Evolutionary conservation across 2,329 filamentous ascomycete species (phyloP), one percentile per base, ranked within the genome.

Genomic region (Samsoniella hepiali): DNA sequence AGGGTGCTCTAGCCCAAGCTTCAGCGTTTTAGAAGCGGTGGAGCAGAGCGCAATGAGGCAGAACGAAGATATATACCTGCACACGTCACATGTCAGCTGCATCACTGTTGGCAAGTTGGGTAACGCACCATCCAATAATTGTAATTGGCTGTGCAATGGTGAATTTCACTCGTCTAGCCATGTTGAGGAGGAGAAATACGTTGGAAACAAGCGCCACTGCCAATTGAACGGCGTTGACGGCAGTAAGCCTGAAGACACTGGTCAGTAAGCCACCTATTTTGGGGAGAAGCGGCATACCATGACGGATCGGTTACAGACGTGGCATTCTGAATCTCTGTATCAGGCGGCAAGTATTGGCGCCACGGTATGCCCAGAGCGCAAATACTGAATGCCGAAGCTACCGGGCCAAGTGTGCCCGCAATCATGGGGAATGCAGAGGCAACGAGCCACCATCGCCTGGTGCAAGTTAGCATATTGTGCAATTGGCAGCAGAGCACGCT

Each of bases 381-480:
- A 64, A 97, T 92, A 63, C 90, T 94, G 75, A 95, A 90, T 36
- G 95, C 88, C 64, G 93, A 96, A 3, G 93, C 93, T 10, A 96
- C 84, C 0, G 93, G 93, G 1, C 91, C 92, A 2, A 95, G 83
- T 0, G 93, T 92, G 40, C 91, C 93, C 2, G 93, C 91, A 11
- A 95, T 83, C 72, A 97, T 86, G 38, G 90, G 91, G 66, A 93
- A 88, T 10, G 83, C 85, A 1, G 85, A 84, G 3, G 84, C 85
- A 32, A 84, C 81, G 69, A 88, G 82, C 85, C 85, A 88, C 84
- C 84, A 88, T 27, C 83, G 83, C 63, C 83, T 85, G 64, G 36
- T 27, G 42, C n/a, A 31, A 4, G 15, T 60, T 13, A 60, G 47
- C 29, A n/a, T 11, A 15, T 34, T 29, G 29, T 27, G n/a, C 27